Evolutionary conservation across 2,329 filamentous ascomycete species (phyloP), one percentile per base, ranked within the genome.

Genomic region (Penicillium sp.): DNA sequence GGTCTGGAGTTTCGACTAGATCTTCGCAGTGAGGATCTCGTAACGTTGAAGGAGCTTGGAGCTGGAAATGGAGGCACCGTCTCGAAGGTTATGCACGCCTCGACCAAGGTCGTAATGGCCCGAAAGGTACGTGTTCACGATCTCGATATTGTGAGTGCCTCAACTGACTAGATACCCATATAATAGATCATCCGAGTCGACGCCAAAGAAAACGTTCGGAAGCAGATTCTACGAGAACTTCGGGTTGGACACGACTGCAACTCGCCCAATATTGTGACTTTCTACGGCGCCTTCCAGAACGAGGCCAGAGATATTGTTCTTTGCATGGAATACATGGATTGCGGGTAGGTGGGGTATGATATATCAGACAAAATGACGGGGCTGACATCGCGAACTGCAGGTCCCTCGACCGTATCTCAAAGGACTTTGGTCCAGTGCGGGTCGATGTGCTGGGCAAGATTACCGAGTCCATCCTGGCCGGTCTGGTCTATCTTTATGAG

Each of bases 281-380:
- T 96, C 74, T 97, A 97, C 68, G 94, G 94, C 55, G 94, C 94
- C 34, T 99, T 97, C 70, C 83, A 97, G 68, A 97, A 96, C 70
- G 89, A 95, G 68, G 91, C 91, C 57, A 93, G 95, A 69, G 94
- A 99, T 76, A 95, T 99, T 53, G 95, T 97, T 64, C 93, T 99
- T 87, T 99, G 94, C 74, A 99, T 99, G 94, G 94, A 99, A 73
- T 97, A 99, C 71, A 96, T 96, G 90, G 94, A 99, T 74, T 90
- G 93, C 70, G 94, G 94, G 94, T 97, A 82, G 74, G 89, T 78
- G 26, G n/a, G 41, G 9, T 42, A 10, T 18, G 34, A 47, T 15
- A 45, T 43, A n/a, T 50, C 16, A 36, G 16, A 47, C 52, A 42
- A 45, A 53, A 42, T 51, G 47, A 34, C 41, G 33, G 63, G 44